Base-by-base conservation (phyloP, 371 early-diverging fungal genomes). In the Syncephalastrum racemosum region DNA sequence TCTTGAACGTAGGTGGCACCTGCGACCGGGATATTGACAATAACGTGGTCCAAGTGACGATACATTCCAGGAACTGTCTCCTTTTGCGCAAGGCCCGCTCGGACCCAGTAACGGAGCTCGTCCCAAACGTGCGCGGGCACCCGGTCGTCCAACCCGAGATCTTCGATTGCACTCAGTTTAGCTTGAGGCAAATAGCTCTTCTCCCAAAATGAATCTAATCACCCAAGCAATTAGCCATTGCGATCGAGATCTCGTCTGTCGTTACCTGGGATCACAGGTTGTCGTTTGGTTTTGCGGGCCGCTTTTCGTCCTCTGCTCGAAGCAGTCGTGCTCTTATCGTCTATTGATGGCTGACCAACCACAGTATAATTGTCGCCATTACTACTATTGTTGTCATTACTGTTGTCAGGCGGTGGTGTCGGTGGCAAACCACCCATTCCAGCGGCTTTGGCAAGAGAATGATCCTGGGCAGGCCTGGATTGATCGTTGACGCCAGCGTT, bases 1-100 rank as follows among this genome's bases (percentile, higher is more conserved):
- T 77, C 74, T 52, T 67, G 69, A n/a, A 76, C 40, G 50, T 68
- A 70, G 22, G 67, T 68, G 8, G 77, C 63, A 2, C 77, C 77
- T 23, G 55, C 41, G 48, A 61, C 47, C n/a, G 73, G 67, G 4
- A 68, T 49, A 24, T 59, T 62, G 7, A 76, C 41, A 12, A 59
- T 54, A 24, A 73, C 40, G 48, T 76, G 73, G 51, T 73, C 73
- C 3, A 69, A 59, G 39, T 70, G 70, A n/a, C 64, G 56, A 22
- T 52, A 62, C 36, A 31, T 31, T 1, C 68, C 44, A 12, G 68
- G 66, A n/a, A 66, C 46, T 2, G 59, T 39, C 8, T 64, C 66
- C 36, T 70, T 72, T 10, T 68, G 62, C 43, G 68, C 56, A 10
- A 75, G 50, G 13, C 76, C 70, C 10, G 71, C 62, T 47, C 65